Evolutionary conservation across 2,329 filamentous ascomycete species (phyloP).

Genomic region (Mycogone perniciosa): DNA sequence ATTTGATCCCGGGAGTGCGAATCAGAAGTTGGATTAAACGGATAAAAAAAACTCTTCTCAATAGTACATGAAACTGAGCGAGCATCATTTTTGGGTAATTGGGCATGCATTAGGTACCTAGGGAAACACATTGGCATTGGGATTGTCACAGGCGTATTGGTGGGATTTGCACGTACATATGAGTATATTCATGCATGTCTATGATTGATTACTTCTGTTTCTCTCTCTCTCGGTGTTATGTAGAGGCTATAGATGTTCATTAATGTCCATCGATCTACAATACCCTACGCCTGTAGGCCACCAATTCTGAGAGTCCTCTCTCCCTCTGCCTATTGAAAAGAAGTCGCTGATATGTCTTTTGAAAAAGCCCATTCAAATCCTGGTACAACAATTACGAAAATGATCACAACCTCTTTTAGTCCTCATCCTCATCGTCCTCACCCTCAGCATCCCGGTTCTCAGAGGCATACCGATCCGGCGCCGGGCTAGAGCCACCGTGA

Average conservation of each 20-base stretch:
- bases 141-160: no score
- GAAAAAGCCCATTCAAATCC: neutral
- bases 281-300: neutral
- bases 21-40: neutral
- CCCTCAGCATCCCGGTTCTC: slow-evolving; percentile 39
- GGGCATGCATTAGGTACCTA: neutral
- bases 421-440: slow-evolving; percentile 37
- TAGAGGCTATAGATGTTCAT: slow-evolving; percentile 5
- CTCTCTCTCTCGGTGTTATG: neutral
- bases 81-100: slow-evolving; percentile 2
- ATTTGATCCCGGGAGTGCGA: slow-evolving; percentile 31
- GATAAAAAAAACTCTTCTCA: neutral
- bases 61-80: neutral
- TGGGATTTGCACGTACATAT: no score
- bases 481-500: slow-evolving; percentile 17
- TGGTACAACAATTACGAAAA: neutral
- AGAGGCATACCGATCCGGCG: slow-evolving; percentile 23
- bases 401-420: slow-evolving; percentile 3
- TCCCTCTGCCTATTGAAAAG: neutral
- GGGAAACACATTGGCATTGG: no score
- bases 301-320: neutral
- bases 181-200: neutral
- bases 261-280: slow-evolving; percentile 9
- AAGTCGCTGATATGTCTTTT: neutral
- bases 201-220: neutral